These are phyloP conservation scores for Beauveria sp. DNA, from an alignment of 2,329 filamentous ascomycete genomes.

Conservation along the genomic window DNA sequence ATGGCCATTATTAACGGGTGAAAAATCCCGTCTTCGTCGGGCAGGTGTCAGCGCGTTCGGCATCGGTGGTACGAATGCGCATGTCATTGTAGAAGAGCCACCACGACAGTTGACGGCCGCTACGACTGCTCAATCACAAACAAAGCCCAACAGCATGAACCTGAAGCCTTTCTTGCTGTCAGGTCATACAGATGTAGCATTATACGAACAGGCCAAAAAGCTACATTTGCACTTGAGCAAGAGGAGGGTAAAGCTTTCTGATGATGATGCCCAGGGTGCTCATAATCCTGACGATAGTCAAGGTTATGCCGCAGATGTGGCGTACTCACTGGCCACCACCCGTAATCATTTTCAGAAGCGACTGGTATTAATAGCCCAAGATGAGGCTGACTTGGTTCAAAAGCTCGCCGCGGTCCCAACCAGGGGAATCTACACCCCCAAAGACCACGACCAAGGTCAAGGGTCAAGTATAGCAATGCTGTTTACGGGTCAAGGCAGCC, in stretches of 20 bases:
- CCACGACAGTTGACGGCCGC: too few species aligned
- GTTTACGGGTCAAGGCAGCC: neutral
- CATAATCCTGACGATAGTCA: too few species aligned
- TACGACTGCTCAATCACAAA: too few species aligned
- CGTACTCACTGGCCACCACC: neutral
- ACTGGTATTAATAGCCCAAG: neutral
- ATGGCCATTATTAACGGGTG: neutral
- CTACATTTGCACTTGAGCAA: neutral
- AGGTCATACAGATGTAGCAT: neutral
- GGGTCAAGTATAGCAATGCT: neutral
- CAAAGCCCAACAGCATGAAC: too few species aligned
- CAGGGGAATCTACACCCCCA: too few species aligned
- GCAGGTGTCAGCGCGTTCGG: neutral
- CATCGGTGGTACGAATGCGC: neutral
- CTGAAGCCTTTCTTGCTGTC: neutral
- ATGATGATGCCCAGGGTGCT: too few species aligned
- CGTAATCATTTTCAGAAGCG: neutral
- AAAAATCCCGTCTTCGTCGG: neutral
- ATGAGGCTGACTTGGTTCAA: neutral
- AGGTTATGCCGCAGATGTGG: neutral
- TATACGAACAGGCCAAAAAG: neutral
- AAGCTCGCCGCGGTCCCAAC: neutral
- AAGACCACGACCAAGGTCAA: too few species aligned
- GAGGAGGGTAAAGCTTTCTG: too few species aligned
- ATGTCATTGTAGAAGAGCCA: neutral